Evolutionary conservation across 1,284 basidiomycete genomes (phyloP).

Genomic region (Quambalaria eucalypti): DNA sequence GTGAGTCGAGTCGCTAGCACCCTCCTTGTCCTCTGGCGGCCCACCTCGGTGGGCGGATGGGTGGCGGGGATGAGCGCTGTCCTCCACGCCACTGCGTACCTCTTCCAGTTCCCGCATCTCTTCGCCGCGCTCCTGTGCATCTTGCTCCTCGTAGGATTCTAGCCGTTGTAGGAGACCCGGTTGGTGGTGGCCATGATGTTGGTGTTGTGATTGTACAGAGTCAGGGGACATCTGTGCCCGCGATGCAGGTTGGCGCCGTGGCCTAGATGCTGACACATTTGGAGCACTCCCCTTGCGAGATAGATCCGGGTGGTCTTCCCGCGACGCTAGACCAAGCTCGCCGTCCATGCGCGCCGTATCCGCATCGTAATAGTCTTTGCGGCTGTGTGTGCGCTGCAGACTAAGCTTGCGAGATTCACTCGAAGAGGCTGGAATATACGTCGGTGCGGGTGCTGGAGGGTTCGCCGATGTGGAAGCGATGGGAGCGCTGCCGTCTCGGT

Average conservation of each 20-base stretch:
- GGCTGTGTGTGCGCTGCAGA: constrained; percentile 1
- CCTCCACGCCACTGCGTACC: background rate
- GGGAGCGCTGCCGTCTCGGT: background rate
- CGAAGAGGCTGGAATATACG: no score
- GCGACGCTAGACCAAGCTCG: constrained; percentile 3
- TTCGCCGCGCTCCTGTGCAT: background rate
- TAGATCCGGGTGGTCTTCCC: no score
- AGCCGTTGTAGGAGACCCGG: background rate
- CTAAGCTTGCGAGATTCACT: background rate
- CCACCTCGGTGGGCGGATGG: no score
- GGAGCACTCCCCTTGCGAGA: background rate
- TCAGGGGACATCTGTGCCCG: background rate
- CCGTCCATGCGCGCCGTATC: constrained; percentile 2
- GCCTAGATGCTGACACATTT: background rate
- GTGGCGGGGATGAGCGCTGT: no score
- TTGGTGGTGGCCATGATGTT: background rate
- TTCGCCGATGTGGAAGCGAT: background rate
- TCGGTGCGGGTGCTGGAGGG: no score
- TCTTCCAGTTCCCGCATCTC: background rate
- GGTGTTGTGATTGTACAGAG: background rate
- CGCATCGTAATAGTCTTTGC: constrained; percentile 1
- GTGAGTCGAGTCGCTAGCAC: background rate
- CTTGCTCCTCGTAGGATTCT: background rate
- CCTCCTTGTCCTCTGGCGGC: background rate
- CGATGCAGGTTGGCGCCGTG: background rate